These are phyloP conservation scores for Cyberlindnera saturnus DNA, from an alignment of 805 yeast genomes.

Conservation along the genomic window DNA sequence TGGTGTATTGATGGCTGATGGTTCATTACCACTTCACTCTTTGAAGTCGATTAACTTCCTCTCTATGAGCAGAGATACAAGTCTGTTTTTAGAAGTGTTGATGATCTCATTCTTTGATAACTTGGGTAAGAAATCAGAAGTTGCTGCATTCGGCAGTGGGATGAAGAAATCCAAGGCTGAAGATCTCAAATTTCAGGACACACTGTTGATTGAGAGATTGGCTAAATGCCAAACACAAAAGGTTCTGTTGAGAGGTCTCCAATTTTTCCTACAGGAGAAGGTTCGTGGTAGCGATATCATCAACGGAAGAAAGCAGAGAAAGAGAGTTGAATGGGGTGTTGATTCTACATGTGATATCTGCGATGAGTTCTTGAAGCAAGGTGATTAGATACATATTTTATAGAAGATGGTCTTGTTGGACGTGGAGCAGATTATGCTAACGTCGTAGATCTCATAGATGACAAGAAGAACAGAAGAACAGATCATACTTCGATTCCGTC, in stretches of 20 bases:
- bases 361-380: slow-evolving; percentile 33
- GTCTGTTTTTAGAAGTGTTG: slow-evolving; percentile 67
- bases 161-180: slow-evolving; percentile 29
- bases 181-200: slow-evolving; percentile 38
- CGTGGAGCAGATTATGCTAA: neutral
- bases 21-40: slow-evolving; percentile 64
- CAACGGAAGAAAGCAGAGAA: slow-evolving; percentile 47
- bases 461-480: too few relatives aligned
- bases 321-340: slow-evolving; percentile 64
- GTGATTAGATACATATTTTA: neutral
- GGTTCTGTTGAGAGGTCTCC: slow-evolving; percentile 58
- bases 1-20: slow-evolving; percentile 70
- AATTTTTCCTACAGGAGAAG: slow-evolving; percentile 47
- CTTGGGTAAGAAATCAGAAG: slow-evolving; percentile 57
- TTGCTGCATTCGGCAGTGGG: slow-evolving; percentile 22
- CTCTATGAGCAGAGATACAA: slow-evolving; percentile 51
- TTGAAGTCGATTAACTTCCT: slow-evolving; percentile 70
- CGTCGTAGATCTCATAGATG: neutral
- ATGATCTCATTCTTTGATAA: slow-evolving; percentile 61
- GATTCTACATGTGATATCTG: slow-evolving; percentile 48
- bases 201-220: slow-evolving; percentile 40
- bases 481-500: too few relatives aligned
- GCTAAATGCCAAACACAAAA: slow-evolving; percentile 54
- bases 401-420: neutral
- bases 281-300: slow-evolving; percentile 42